These are phyloP conservation scores for Incumbomyces lentus DNA, from an alignment of 2,329 filamentous ascomycete genomes.

Conservation along the genomic window DNA sequence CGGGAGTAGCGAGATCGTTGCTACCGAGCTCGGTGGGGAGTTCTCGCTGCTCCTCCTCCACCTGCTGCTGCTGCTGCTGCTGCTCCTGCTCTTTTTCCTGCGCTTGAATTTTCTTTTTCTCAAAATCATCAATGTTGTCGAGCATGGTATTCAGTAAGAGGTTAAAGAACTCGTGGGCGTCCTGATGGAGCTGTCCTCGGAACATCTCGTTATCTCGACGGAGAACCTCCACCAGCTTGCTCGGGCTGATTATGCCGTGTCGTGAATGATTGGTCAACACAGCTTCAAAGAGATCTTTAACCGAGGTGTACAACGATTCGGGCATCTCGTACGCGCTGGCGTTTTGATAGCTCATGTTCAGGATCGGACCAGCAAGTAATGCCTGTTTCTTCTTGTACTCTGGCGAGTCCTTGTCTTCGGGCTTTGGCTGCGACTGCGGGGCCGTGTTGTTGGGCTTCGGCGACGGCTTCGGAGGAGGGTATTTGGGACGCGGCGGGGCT, in stretches of 20 bases:
- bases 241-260: conserved; percentile 82
- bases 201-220: conserved; percentile 96
- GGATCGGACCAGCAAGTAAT: conserved; percentile 72
- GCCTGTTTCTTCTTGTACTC: conserved; percentile 98
- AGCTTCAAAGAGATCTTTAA: conserved; percentile 93
- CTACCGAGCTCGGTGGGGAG: conserved; percentile 12
- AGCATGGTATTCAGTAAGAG: conserved; percentile 93
- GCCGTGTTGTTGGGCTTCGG: conserved; percentile 38
- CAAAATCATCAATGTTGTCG: conserved; percentile 81
- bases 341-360: conserved; percentile 77
- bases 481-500: conserved; percentile 41
- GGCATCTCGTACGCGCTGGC: conserved; percentile 77
- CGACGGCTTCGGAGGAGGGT: not conserved
- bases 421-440: conserved; percentile 43
- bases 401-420: conserved; percentile 89
- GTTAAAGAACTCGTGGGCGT: conserved; percentile 95
- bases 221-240: conserved; percentile 87
- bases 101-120: conserved; percentile 38
- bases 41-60: conserved; percentile 25
- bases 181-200: conserved; percentile 91
- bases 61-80: conserved; percentile 28
- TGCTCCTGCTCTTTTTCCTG: conserved; percentile 5
- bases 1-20: no score
- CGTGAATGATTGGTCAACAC: conserved; percentile 70
- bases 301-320: conserved; percentile 83